Evolutionary conservation across 2,329 filamentous ascomycete genomes (phyloP), one percentile per base, ranked within the genome.

Genomic region (Torrubiellomyces zombiae): DNA sequence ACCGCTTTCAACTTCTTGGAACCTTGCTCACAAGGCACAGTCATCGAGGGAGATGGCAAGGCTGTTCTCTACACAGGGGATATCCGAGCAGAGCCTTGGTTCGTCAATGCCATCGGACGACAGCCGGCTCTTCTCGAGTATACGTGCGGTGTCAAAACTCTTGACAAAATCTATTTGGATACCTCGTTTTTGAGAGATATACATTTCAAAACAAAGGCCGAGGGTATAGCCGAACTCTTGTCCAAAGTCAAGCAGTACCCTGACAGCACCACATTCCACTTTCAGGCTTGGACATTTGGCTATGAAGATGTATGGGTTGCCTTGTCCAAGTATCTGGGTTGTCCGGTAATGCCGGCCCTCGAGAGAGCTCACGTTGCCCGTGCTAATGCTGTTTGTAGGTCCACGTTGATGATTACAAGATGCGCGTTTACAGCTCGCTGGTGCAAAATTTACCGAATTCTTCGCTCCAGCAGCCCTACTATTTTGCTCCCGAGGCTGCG

Each of bases 231-330:
- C 1, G 79, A 93, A 40, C 60, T 94, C 0, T 40, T 94, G 1
- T 51, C 56, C 4, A 76, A 82, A 35, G 61, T 93, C 0, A 47
- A 53, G 0, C 43, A 53, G 14, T 92, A 86, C 44, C 75, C 83
- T 0, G 32, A 56, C 2, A 67, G 81, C 19, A 92, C 82, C 0
- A 47, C 76, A 1, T 94, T 93, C 39, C 78, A 92, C 45, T 63
- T 95, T 22, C 69, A 83, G 28, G 69, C 82, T 1, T 93, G 85
- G 83, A 94, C 86, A 0, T 89, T 89, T 42, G 63, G 62, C 1
- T 93, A 94, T 34, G 85, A 95, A 44, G 78, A 92, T 26, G 82
- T 93, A 0, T 94, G 83, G 83, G 57, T 83, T 30, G 76, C 81
- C 0, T 51, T 95, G 1, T 74, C 82, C 0, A 65, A 72, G 13